Evolutionary conservation across 1,284 basidiomycete genomes (phyloP).

Genomic region (Ganoderma lucidum): DNA sequence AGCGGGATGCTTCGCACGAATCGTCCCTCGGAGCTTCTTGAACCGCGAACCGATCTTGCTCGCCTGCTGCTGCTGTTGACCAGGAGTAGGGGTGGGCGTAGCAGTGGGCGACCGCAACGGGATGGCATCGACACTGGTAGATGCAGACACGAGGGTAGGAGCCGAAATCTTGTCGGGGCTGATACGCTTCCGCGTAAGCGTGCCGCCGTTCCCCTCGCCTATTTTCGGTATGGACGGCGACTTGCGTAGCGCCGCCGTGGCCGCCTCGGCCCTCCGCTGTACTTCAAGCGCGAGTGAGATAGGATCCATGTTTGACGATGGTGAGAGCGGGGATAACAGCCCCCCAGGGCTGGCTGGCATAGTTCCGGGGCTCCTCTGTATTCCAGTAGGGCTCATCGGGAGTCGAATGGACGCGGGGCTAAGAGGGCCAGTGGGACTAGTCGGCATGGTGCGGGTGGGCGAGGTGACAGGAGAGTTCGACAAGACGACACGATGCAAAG

Average conservation of each 20-base stretch:
- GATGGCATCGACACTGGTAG: conserved; percentile 79
- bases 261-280: conserved; percentile 74
- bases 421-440: conserved; percentile 5
- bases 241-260: conserved; percentile 72
- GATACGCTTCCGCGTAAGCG: conserved; percentile 64
- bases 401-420: conserved; percentile 2
- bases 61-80: conserved; percentile 30
- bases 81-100: conserved; percentile 30
- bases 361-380: not conserved
- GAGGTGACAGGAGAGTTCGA: conserved; percentile 13
- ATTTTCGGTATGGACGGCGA: conserved; percentile 60
- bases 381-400: not conserved
- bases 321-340: conserved; percentile 26
- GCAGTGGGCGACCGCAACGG: conserved; percentile 59
- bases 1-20: conserved; percentile 64
- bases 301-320: conserved; percentile 31
- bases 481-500: conserved; percentile 18
- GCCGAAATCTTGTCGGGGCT: conserved; percentile 77
- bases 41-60: conserved; percentile 57
- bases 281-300: conserved; percentile 58
- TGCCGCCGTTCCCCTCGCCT: conserved; percentile 41
- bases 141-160: conserved; percentile 75
- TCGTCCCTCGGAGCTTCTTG: conserved; percentile 72
- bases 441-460: conserved; percentile 18
- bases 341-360: conserved; percentile 19